Evolutionary conservation across 495 filamentous ascomycete species (phyloP), one percentile per base, ranked within the genome.

Genomic region (Cairneyella variabilis): DNA sequence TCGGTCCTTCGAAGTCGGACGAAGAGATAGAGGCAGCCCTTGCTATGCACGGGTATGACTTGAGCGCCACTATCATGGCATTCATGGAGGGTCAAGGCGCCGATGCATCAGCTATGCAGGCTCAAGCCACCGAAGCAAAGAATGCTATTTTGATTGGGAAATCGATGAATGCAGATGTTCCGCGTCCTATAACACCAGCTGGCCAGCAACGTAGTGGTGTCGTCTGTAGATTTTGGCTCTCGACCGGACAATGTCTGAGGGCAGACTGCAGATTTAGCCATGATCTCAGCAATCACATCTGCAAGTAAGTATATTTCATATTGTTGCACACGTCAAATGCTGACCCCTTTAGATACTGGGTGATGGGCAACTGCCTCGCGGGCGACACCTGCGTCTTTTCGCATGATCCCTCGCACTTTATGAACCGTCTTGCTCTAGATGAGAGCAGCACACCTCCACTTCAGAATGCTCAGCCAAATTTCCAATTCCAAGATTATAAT

Each of bases 181-280:
- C 72, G 27, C 84, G 89, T 27, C 84, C 91, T 12, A 69, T 81
- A 10, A 91, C 89, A 4, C 89, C 91, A 11, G 82, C 83, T 12
- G 76, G 79, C 23, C 80, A 85, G 53, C 75, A 80, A 59, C 86
- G 82, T 69, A 87, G 84, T 58, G 87, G 87, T 38, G 85, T 97
- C 17, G 89, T 97, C 18, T 99, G 95, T 76, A 95, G 92, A 67
- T 99, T 96, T 66, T 97, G 85, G 72, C 76, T 99, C 16, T 90
- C 91, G 12, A 92, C 85, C 16, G 95, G 95, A 4, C 84, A 89
- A 64, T 99, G 95, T 63, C 82, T 96, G 26, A 82, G 95, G 26
- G 92, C 92, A 44, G 95, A 99, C 64, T 99, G 95, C 61, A 84
- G 91, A 43, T 99, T 97, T 69, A 96, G 91, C 57, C 95, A 99